Conservation (phyloP, 2,329 filamentous ascomycete species). For the Fusarium camptoceras region DNA sequence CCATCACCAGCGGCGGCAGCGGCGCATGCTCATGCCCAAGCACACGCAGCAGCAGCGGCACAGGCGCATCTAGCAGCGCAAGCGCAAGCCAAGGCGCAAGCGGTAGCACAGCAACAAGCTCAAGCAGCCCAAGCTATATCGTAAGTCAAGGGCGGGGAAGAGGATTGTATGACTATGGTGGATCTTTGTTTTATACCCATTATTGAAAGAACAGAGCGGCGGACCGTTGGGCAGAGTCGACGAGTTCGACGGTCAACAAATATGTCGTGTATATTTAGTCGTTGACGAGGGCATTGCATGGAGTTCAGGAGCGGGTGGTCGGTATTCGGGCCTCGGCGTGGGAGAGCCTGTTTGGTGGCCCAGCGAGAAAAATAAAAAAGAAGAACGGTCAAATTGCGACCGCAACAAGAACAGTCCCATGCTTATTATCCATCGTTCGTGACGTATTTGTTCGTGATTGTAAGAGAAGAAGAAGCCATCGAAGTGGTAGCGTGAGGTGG, state of each 20-base stretch:
- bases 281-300: slow-evolving; percentile 51
- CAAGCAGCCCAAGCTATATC: slow-evolving; percentile 38
- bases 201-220: slow-evolving; percentile 28
- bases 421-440: neutral
- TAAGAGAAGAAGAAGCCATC: neutral
- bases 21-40: slow-evolving; percentile 45
- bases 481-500: slow-evolving; percentile 11
- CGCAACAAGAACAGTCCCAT: slow-evolving; percentile 12
- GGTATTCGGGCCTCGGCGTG: slow-evolving; percentile 44
- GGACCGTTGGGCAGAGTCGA: slow-evolving; percentile 22
- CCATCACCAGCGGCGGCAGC: slow-evolving; percentile 43
- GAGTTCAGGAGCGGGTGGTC: slow-evolving; percentile 52
- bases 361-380: slow-evolving; percentile 43
- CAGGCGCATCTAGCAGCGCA: slow-evolving; percentile 45
- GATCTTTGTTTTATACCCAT: slow-evolving; percentile 47
- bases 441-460: neutral
- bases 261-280: slow-evolving; percentile 42
- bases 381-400: slow-evolving; percentile 36
- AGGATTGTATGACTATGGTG: slow-evolving; percentile 45
- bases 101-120: slow-evolving; percentile 35
- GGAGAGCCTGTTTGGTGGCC: slow-evolving; percentile 42
- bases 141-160: slow-evolving; percentile 5
- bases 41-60: slow-evolving; percentile 47
- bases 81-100: slow-evolving; percentile 42
- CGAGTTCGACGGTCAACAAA: neutral